A percentile compares a stretch with the other conserved stretches of the same genome.
Conservation (phyloP, 352 stramenopile genomes). For the Pythium dissotocum region DNA sequence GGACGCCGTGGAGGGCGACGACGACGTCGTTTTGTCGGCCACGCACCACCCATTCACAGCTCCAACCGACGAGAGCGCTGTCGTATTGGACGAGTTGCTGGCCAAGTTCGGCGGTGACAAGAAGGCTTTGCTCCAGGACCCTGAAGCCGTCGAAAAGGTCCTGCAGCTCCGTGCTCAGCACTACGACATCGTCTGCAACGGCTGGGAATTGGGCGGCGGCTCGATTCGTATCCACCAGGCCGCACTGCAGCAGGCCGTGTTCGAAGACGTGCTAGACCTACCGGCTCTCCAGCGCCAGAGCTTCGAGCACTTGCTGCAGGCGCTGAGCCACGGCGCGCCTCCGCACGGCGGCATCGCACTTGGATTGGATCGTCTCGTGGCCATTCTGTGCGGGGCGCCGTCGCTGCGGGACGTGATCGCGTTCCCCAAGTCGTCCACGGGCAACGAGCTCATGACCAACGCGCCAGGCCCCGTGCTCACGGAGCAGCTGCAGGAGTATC, state of each 20-base stretch:
- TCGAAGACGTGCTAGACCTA: slow-evolving; percentile 77
- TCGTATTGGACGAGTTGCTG: slow-evolving; percentile 52
- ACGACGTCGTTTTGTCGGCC: slow-evolving; percentile 47
- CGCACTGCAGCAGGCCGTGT: slow-evolving; percentile 71
- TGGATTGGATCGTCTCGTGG: slow-evolving; percentile 82
- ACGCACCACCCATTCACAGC: slow-evolving; percentile 90
- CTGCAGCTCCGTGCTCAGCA: slow-evolving; percentile 71
- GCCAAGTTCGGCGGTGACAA: slow-evolving; percentile 1
- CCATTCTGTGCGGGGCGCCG: slow-evolving; percentile 75
- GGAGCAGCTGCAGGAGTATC: slow-evolving; percentile 76
- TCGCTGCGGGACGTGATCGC: slow-evolving; percentile 89
- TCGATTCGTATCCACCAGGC: slow-evolving; percentile 85
- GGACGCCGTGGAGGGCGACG: slow-evolving; percentile 35
- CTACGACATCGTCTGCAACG: slow-evolving; percentile 90
- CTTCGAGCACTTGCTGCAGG: slow-evolving; percentile 85
- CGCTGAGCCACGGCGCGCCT: slow-evolving; percentile 73
- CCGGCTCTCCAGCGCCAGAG: slow-evolving; percentile 65
- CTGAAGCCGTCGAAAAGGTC: slow-evolving; percentile 51
- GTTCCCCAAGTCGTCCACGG: slow-evolving; percentile 89
- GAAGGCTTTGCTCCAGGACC: slow-evolving; percentile 52
- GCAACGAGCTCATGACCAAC: slow-evolving; percentile 88
- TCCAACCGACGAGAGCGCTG: slow-evolving; percentile 47
- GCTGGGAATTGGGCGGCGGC: slow-evolving; percentile 84
- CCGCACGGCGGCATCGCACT: slow-evolving; percentile 86
- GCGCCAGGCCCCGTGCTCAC: slow-evolving; percentile 64